A percentile compares a stretch with the other conserved stretches of the same genome.
These are phyloP conservation scores for Eremothecium cymbalariae DNA, from an alignment of 1,139 yeast species.

Conservation along the genomic window DNA sequence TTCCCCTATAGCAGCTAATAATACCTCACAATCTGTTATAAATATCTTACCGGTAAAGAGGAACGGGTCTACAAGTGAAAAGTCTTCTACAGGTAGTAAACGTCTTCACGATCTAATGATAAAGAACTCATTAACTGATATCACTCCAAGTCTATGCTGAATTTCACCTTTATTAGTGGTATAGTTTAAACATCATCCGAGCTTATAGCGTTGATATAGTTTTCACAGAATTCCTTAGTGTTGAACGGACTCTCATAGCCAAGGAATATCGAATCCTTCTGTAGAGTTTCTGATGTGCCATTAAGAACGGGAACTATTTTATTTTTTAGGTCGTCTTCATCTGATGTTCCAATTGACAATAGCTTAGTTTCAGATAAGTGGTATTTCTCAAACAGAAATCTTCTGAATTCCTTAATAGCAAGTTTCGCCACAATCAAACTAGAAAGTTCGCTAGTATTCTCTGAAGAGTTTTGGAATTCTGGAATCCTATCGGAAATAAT, in stretches of 20 bases:
- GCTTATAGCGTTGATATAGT: not conserved
- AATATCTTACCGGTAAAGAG: conserved; percentile 1
- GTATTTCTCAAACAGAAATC: conserved; percentile 8
- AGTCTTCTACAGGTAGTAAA: too few relatives aligned
- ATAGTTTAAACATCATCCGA: not conserved
- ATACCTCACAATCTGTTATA: not conserved
- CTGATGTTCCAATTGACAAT: conserved; percentile 11
- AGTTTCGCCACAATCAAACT: conserved; percentile 7
- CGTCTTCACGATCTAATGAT: too few relatives aligned
- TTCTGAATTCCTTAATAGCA: conserved; percentile 9
- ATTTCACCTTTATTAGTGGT: too few relatives aligned
- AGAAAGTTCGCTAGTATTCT: not conserved
- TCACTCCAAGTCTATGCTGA: too few relatives aligned
- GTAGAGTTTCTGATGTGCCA: not conserved
- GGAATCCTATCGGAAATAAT: conserved; percentile 7
- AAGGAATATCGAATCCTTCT: conserved; percentile 1
- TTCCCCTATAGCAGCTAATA: not conserved
- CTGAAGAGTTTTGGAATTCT: conserved; percentile 3
- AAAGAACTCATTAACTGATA: too few relatives aligned
- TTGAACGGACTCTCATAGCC: conserved; percentile 3
- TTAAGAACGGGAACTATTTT: not conserved
- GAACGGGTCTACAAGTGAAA: not conserved
- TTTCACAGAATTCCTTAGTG: conserved; percentile 2
- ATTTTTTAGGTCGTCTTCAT: conserved; percentile 12
- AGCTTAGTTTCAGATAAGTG: conserved; percentile 11